Evolutionary conservation across 2,329 filamentous ascomycete genomes (phyloP).

Genomic region (Penicillium sp.): DNA sequence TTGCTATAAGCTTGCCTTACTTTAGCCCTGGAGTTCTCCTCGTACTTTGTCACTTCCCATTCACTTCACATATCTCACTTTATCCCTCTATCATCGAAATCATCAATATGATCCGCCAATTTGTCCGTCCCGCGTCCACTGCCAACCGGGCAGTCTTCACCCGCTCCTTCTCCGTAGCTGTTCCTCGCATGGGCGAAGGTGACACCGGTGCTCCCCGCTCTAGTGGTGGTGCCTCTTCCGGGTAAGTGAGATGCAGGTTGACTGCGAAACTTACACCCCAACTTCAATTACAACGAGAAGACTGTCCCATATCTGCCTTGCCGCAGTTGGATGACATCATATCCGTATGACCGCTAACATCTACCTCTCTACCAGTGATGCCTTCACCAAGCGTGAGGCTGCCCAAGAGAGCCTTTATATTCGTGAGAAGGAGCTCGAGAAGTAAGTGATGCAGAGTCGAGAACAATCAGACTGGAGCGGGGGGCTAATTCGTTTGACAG

Average conservation of each 20-base stretch:
- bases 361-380: constrained; percentile 60
- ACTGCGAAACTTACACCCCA: neutral
- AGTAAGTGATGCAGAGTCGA: constrained; percentile 48
- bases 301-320: constrained; percentile 3
- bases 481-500: constrained; percentile 32
- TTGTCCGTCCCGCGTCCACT: constrained; percentile 57
- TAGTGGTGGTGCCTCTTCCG: constrained; percentile 32
- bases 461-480: neutral
- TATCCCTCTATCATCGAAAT: neutral
- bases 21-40: neutral
- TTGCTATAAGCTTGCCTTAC: constrained; percentile 1
- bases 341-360: constrained; percentile 12
- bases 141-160: constrained; percentile 49
- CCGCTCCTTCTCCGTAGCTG: constrained; percentile 63
- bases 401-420: constrained; percentile 84
- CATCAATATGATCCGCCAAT: constrained; percentile 65
- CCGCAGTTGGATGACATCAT: constrained; percentile 15
- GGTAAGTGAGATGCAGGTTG: constrained; percentile 32
- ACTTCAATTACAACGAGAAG: neutral
- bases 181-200: constrained; percentile 64
- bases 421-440: constrained; percentile 82
- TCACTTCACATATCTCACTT: neutral
- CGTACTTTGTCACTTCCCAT: neutral
- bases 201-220: constrained; percentile 59
- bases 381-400: constrained; percentile 88